A percentile compares a stretch with the other conserved stretches of the same genome.
phyloP scores from a whole-genome alignment of 495 filamentous ascomycete genomes.

The Pyrenopolyporus hunteri region DNA sequence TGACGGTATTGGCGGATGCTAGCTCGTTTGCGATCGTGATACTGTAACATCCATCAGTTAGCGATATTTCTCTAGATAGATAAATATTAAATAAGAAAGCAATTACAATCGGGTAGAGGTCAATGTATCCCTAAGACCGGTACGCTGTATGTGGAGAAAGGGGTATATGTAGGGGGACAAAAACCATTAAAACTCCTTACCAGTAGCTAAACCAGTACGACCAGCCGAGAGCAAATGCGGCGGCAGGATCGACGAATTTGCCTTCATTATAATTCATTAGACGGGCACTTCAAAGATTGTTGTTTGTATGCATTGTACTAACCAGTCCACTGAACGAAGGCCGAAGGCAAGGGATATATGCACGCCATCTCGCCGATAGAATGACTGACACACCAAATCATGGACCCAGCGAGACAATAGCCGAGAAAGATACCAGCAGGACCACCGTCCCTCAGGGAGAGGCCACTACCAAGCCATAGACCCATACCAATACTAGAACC shows the following conservation, averaged over 20 bases:
- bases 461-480: constrained; percentile 66
- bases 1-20: constrained; percentile 66
- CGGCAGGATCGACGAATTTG: constrained; percentile 65
- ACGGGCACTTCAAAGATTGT: neutral
- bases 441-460: constrained; percentile 58
- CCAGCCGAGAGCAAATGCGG: constrained; percentile 75
- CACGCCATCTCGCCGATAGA: constrained; percentile 65
- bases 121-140: too few species aligned
- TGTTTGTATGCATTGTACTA: neutral
- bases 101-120: too few species aligned
- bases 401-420: constrained; percentile 64
- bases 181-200: too few species aligned
- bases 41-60: constrained; percentile 14
- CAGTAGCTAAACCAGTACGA: constrained; percentile 42
- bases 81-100: neutral
- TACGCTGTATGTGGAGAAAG: too few species aligned
- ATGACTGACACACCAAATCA: constrained; percentile 58
- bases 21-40: constrained; percentile 71
- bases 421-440: constrained; percentile 67
- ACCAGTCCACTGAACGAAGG: constrained; percentile 67
- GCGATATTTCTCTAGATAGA: neutral
- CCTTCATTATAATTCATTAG: constrained; percentile 13
- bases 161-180: neutral
- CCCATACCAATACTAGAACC: constrained; percentile 71
- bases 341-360: constrained; percentile 66